Evolutionary conservation across 2,329 filamentous ascomycete genomes (phyloP).

Genomic region (Neonectria magnoliae): DNA sequence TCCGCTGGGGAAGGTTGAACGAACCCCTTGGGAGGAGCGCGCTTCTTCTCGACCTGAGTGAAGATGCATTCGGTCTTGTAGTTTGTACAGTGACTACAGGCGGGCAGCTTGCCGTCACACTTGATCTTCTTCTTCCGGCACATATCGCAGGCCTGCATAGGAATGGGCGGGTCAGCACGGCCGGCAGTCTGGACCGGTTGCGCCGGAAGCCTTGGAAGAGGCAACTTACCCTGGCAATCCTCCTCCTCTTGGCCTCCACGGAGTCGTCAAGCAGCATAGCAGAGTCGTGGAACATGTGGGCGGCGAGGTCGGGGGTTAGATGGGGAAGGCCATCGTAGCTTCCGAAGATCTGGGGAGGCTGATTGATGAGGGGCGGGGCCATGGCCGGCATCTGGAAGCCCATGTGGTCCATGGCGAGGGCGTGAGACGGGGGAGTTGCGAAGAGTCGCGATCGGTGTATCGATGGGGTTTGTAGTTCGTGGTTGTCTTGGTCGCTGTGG

Average conservation of each 20-base stretch:
- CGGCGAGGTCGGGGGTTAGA: constrained; percentile 65
- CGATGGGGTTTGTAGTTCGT: constrained; percentile 1
- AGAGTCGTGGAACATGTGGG: constrained; percentile 69
- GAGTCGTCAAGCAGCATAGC: constrained; percentile 69
- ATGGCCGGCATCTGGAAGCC: constrained; percentile 68
- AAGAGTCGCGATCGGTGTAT: constrained; percentile 1
- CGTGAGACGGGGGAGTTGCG: not conserved
- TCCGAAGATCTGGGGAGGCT: constrained; percentile 76
- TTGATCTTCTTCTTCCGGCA: constrained; percentile 98
- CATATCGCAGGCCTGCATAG: constrained; percentile 85
- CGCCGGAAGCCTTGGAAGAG: not conserved
- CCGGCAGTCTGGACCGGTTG: constrained; percentile 6
- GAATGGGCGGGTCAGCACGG: constrained; percentile 27
- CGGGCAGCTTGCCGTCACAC: constrained; percentile 94
- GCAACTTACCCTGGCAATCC: constrained; percentile 81
- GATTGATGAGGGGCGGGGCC: constrained; percentile 70
- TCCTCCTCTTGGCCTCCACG: constrained; percentile 86
- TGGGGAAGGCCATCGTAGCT: constrained; percentile 70
- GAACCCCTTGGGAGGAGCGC: constrained; percentile 95
- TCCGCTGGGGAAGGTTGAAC: constrained; percentile 35
- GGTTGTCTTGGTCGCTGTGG: not conserved
- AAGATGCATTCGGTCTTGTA: constrained; percentile 99
- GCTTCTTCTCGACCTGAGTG: constrained; percentile 98
- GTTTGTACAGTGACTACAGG: constrained; percentile 95
- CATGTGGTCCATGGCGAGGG: constrained; percentile 56